Conservation (phyloP, 129 eudicot species). For the Artemisia annua region DNA sequence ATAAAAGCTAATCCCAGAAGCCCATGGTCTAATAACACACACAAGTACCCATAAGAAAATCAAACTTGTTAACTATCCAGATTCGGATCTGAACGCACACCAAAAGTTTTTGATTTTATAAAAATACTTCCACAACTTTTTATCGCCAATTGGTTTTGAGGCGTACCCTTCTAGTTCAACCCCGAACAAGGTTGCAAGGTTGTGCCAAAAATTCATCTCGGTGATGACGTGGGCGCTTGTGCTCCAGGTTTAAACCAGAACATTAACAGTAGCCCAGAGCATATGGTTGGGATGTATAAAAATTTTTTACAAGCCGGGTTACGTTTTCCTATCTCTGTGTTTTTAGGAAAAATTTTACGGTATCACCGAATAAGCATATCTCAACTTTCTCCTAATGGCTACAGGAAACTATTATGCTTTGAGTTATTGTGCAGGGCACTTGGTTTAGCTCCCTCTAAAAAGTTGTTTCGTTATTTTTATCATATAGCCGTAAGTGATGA, state of each 20-base stretch:
- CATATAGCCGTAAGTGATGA: background rate
- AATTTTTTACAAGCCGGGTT: background rate
- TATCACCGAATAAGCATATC: background rate
- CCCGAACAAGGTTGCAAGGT: background rate
- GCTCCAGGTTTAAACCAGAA: background rate
- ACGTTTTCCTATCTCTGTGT: background rate
- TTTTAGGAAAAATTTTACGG: background rate
- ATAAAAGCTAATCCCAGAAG: too few species aligned
- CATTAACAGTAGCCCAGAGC: background rate
- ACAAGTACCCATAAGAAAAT: too few species aligned
- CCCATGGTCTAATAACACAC: too few species aligned
- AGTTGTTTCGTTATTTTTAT: background rate
- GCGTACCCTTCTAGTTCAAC: background rate
- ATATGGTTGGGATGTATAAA: background rate
- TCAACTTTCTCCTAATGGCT: background rate
- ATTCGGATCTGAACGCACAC: too few species aligned
- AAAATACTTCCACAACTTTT: too few species aligned
- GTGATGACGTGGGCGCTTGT: background rate
- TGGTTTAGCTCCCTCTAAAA: background rate
- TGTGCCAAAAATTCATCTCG: background rate
- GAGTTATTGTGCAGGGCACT: background rate
- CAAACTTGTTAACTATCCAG: too few species aligned
- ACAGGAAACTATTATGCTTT: background rate
- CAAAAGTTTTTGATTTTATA: too few species aligned
- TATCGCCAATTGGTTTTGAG: too few species aligned